Evolutionary conservation across 495 filamentous ascomycete genomes (phyloP), one percentile per base, ranked within the genome.

Genomic region (Copromyces sp.): DNA sequence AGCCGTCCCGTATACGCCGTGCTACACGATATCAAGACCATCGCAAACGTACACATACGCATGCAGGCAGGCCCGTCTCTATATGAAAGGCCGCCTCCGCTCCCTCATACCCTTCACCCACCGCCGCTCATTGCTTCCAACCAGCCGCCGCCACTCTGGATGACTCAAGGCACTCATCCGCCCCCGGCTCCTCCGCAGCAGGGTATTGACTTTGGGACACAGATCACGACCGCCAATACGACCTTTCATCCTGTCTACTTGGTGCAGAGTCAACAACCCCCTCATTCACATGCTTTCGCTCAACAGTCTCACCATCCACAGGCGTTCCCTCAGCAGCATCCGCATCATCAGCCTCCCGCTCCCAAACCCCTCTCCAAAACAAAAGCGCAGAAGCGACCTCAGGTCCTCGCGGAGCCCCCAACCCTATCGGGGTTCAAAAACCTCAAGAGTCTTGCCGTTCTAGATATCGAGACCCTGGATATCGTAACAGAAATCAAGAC

Each of bases 381-480:
- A 37, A 81, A 70, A 61, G 17, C 53, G 20, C 61, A 70, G 9
- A 82, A 80, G 76, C 77, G 74, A 44, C 29, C 73, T 12, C 29
- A 75, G 3, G 12, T 41, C 1, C 8, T 69, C 1, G 76, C 78
- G 2, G 80, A 83, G 39, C 83, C 81, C 17, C 83, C 86, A 1
- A 89, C 86, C 0, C 75, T 90, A 11, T 87, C 87, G 4, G 87
- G 86, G 1, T 91, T 91, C 77, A 85, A 80, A 47, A 80, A 83
- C 47, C 82, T 91, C 20, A 85, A 84, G 73, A 85, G 74, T 39
- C 80, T 91, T 38, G 77, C 83, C 12, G 81, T 90, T 2, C 79
- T 90, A 68, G 87, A 89, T 69, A 87, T 91, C 7, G 87, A 89
- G 35, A 82, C 74, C 16, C 81, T 89, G 11, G 88, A 89, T 29